Evolutionary conservation across 495 filamentous ascomycete genomes (phyloP).

Genomic region (Aspergillus avenaceus): DNA sequence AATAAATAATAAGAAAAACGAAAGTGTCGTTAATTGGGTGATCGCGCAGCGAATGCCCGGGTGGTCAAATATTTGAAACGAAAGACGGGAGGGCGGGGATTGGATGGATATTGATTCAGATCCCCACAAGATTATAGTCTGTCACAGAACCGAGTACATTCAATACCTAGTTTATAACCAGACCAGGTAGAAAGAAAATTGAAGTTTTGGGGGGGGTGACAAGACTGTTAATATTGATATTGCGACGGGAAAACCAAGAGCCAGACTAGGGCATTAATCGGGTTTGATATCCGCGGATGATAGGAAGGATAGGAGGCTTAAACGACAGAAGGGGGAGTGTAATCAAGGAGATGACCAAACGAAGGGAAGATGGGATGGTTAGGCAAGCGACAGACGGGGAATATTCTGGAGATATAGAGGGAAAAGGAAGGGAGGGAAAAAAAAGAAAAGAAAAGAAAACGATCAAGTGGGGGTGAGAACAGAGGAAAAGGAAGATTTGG

Average conservation of each 20-base stretch:
- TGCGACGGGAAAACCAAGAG: slow-evolving; percentile 18
- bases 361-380: too few relatives aligned
- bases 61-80: slow-evolving; percentile 10
- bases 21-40: not conserved
- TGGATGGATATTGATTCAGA: too few relatives aligned
- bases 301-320: not conserved
- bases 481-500: slow-evolving; percentile 11
- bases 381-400: slow-evolving; percentile 11
- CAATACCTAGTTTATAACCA: slow-evolving; percentile 27
- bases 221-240: not conserved
- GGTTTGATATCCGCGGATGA: too few relatives aligned
- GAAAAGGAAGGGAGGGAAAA: slow-evolving; percentile 5
- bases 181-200: slow-evolving; percentile 19
- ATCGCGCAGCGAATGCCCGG: slow-evolving; percentile 12
- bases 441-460: slow-evolving; percentile 10
- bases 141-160: slow-evolving; percentile 14
- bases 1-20: too few relatives aligned
- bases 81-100: slow-evolving; percentile 11
- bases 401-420: too few relatives aligned
- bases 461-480: slow-evolving; percentile 9
- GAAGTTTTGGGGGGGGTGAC: slow-evolving; percentile 4
- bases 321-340: not conserved
- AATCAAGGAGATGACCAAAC: too few relatives aligned
- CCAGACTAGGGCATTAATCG: slow-evolving; percentile 5
- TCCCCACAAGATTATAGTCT: too few relatives aligned